Evolutionary conservation across 1,284 basidiomycete species (phyloP).

Genomic region (Sanghuangporus baumii): DNA sequence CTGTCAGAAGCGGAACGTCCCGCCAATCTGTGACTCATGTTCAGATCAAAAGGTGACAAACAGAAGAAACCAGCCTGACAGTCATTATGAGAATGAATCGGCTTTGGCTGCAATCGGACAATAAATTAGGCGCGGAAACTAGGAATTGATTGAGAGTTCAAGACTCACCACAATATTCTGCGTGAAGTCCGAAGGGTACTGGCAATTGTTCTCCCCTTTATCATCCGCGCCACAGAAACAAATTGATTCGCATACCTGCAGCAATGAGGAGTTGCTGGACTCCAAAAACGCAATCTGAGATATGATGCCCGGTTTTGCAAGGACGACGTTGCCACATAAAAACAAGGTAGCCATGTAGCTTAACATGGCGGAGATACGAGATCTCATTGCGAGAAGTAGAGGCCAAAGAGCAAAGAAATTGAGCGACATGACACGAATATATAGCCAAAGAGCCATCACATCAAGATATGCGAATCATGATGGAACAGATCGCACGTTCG

Average conservation of each 20-base stretch:
- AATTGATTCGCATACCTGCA: slow-evolving; percentile 20
- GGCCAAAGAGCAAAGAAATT: background rate
- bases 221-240: background rate
- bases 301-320: slow-evolving; percentile 28
- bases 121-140: background rate
- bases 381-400: background rate
- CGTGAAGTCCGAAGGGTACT: slow-evolving; percentile 46
- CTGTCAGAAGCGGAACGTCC: slow-evolving; percentile 45
- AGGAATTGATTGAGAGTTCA: background rate
- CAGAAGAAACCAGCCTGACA: slow-evolving; percentile 30
- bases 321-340: background rate
- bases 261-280: slow-evolving; percentile 35
- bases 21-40: slow-evolving; percentile 38
- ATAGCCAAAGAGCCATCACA: background rate
- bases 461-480: background rate
- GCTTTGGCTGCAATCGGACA: slow-evolving; percentile 30
- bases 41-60: background rate
- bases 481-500: background rate
- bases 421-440: background rate
- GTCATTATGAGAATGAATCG: slow-evolving; percentile 52
- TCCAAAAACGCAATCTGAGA: slow-evolving; percentile 37
- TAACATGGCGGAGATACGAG: background rate
- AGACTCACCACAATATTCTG: slow-evolving; percentile 35
- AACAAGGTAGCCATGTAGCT: slow-evolving; percentile 5
- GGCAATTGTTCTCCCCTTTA: background rate